Evolutionary conservation across 2,329 filamentous ascomycete genomes (phyloP), one percentile per base, ranked within the genome.

Genomic region (Colletotrichum melonis): DNA sequence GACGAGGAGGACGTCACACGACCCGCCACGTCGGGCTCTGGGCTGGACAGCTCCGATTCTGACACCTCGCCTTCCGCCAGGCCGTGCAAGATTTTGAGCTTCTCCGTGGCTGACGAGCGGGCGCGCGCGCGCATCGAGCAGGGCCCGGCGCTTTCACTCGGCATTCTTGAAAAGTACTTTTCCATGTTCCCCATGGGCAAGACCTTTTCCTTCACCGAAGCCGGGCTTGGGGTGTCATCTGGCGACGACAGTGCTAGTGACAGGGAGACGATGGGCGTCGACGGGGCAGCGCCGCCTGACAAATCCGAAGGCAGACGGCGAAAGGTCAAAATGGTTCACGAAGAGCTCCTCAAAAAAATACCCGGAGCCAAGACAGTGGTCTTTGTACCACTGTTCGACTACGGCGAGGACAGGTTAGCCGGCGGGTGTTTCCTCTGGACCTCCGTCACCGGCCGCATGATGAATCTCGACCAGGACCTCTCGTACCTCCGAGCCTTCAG

Each of bases 401-500:
- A 82, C 22, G 76, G 79, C 0, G 80, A 81, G 32, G 81, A 82
- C 14, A 78, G 79, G 6, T 78, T 82, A 11, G 79, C 78, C 9
- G 81, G 81, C 1, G 81, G 81, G 0, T 81, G 81, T 19, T 82
- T 83, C n/a, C 76, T 83, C 1, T 83, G 81, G 81, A 81, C 81
- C 1, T 78, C 80, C 0, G 77, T 79, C 0, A 75, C 78, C 0
- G 80, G 81, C 24, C 80, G 78, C n/a, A 78, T 83, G 77, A 82
- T 82, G 73, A 82, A 80, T 42, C 77, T 81, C 30, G 80, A 82
- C n/a, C 76, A 79, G 26, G 81, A 82, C 16, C 71, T 84, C 1
- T 81, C 81, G 0, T 77, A 78, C 16, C 76, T 79, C n/a, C 77
- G 78, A 28, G 83, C 84, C 5, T 87, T 88, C 75, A 83, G 84